Evolutionary conservation across 2,329 filamentous ascomycete genomes (phyloP), one percentile per base, ranked within the genome.

Genomic region (Scedosporium boydii): DNA sequence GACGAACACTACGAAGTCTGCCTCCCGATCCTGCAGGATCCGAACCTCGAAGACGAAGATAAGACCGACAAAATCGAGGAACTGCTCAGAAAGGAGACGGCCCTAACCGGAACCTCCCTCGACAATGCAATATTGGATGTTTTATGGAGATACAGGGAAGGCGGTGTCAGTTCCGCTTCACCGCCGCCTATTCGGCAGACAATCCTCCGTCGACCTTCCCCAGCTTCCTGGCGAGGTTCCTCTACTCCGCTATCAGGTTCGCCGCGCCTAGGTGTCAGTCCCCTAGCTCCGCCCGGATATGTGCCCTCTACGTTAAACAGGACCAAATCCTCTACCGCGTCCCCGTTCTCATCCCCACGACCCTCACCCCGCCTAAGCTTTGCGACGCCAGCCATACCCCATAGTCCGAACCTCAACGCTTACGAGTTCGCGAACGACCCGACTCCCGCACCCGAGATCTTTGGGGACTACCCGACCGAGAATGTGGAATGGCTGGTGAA

Each of bases 401-500:
- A 98, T 74, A 97, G 93, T 69, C 95, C 95, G 46, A 96, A 85
- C 71, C 77, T 98, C 66, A 97, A 96, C 76, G 91, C 93, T 61
- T 99, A 98, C 76, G 91, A 96, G 74, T 97, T 97, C 76, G 84
- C 86, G 58, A 93, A 86, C 70, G 92, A 96, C 70, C 83, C 87
- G 21, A 90, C 87, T 58, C 89, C 91, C 6, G 86, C 89, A 18
- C 87, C 88, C 55, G 93, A 98, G 70, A 90, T 90, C 64, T 93
- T 96, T 71, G 92, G 92, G 63, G 92, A 98, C 69, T 89, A 92
- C 70, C 93, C 93, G 67, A 90, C 88, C 66, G 93, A 98, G 73
- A 96, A 95, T 69, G 92, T 99, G 60, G 93, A 98, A 75, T 98
- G 93, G 95, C 82, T 98, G 56, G 91, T 97, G 68, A 95, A 95